Evolutionary conservation across 2,329 filamentous ascomycete species (phyloP), one percentile per base, ranked within the genome.

Genomic region (Monosporascus cannonballus): DNA sequence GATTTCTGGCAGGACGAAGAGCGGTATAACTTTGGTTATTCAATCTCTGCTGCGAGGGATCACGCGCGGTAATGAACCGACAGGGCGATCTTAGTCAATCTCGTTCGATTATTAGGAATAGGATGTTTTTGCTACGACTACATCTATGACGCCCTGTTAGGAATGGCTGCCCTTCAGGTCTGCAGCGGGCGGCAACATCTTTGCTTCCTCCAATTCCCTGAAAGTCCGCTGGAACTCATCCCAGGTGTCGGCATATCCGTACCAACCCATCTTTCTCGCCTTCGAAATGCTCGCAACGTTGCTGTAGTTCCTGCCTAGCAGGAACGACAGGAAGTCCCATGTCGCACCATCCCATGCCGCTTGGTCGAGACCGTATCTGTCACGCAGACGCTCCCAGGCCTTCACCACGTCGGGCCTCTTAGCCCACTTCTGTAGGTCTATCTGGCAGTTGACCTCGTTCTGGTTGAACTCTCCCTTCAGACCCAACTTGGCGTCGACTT

Each of bases 221-320:
- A 66, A 64, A 3, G 57, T 57, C 18, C 59, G 54, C 27, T 59
- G 56, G 6, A 69, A 57, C 36, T 61, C 58, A 36, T 61, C 62
- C 65, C 64, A 69, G 1, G 65, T 66, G 55, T 67, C 69, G 11
- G 56, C 54, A 51, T 70, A 74, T 22, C 72, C 72, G 2, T 61
- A 69, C 68, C 71, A 77, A 0, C 71, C 73, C 48, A 64, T 60
- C 56, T 69, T 68, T 48, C 73, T 67, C n/a, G 73, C 72, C 61
- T 76, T 77, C 51, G 67, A 72, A 67, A 74, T 73, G 49, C 65
- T 71, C 42, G 70, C 59, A 1, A 74, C 69, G 6, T 72, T 47
- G 57, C 71, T 67, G 52, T 68, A 76, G 42, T 69, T 67, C 38
- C 71, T 61, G 4, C 72, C 72, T 38, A 77, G 61, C n/a, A 73